Base-by-base conservation (phyloP, 176 grass and related monocot genomes). In the Carex littledalei region DNA sequence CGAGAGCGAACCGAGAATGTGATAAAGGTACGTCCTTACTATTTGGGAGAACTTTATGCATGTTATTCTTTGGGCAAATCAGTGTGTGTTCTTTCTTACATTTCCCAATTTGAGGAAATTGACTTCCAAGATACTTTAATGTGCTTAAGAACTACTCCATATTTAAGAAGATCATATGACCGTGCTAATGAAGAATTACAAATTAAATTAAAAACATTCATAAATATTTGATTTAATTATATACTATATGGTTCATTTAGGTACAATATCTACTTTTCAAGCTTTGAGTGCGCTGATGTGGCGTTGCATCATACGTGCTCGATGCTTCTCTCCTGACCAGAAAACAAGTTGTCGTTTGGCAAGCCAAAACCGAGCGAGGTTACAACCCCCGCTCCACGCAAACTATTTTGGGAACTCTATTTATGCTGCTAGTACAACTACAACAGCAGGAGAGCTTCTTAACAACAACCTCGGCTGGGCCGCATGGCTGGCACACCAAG, bases 401-500 rank as follows among this genome's bases (percentile, higher is more conserved):
- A 79, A 86, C 10, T 97, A 97, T 83, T 97, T 97, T 59, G 89
- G 91, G 5, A 90, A 87, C 88, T 39, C 52, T 35, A 49, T 89
- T 61, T 80, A 89, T 81, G 14, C 68, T 71, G 18, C 89, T 16
- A 0, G 50, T 0, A 77, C 90, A 31, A 1, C 81, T 0, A 78
- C 78, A 59, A 68, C 86, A 16, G 75, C 83, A 3, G 39, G 8
- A 35, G 92, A 89, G 49, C 88, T 94, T 29, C 69, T 97, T 0
- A 16, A 11, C 4, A 81, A 86, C 52, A 90, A 84, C 3, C 88
- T 94, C 80, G 92, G 94, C 0, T 97, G 88, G 92, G 88, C 87
- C 0, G 88, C 92, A 58, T 67, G 83, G 56, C 56, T 82, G 0
- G 60, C 90, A 63, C 82, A 88, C 13, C 79, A 85, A 31, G 35